phyloP scores from a whole-genome alignment of 2,329 filamentous ascomycete genomes.

The Plectosphaerella cucumerina region DNA sequence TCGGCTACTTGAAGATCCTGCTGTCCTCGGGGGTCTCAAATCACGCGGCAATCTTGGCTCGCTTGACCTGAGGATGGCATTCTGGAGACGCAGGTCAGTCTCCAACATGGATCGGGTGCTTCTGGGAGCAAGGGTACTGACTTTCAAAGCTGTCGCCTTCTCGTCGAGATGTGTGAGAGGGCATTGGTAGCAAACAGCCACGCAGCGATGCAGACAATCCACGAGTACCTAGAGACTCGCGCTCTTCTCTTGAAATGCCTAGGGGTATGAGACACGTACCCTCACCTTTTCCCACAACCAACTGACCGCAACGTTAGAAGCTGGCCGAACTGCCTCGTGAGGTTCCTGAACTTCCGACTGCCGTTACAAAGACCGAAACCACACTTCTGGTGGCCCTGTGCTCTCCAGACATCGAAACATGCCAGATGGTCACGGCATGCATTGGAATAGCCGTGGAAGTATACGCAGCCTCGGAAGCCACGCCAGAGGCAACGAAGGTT shows the following conservation, averaged over 20 bases:
- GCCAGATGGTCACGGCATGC: conserved; percentile 59
- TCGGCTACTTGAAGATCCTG: conserved; percentile 38
- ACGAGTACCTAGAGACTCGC: conserved; percentile 53
- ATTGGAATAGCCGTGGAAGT: conserved; percentile 61
- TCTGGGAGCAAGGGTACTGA: background rate
- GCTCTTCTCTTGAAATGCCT: conserved; percentile 47
- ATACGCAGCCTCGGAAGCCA: conserved; percentile 48
- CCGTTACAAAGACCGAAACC: conserved; percentile 56
- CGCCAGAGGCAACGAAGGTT: conserved; percentile 44
- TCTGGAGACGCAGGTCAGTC: conserved; percentile 51
- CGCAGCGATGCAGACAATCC: conserved; percentile 41
- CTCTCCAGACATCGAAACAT: conserved; percentile 61
- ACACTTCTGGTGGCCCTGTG: conserved; percentile 60
- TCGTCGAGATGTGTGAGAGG: conserved; percentile 46
- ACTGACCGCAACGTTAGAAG: conserved; percentile 34
- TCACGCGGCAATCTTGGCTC: conserved; percentile 31
- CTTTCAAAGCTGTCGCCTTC: conserved; percentile 31
- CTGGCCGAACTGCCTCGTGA: conserved; percentile 50
- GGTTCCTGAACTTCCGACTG: conserved; percentile 47
- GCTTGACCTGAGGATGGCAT: conserved; percentile 33
- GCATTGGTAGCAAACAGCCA: conserved; percentile 38
- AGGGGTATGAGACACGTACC: conserved; percentile 29
- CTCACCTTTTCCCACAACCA: background rate
- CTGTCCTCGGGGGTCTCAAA: conserved; percentile 29
- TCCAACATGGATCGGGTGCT: background rate